Percentiles rank a stretch among this genome's conserved stretches.
Conservation (phyloP, 129 eudicot species). For the Oenanthe sinensis region DNA sequence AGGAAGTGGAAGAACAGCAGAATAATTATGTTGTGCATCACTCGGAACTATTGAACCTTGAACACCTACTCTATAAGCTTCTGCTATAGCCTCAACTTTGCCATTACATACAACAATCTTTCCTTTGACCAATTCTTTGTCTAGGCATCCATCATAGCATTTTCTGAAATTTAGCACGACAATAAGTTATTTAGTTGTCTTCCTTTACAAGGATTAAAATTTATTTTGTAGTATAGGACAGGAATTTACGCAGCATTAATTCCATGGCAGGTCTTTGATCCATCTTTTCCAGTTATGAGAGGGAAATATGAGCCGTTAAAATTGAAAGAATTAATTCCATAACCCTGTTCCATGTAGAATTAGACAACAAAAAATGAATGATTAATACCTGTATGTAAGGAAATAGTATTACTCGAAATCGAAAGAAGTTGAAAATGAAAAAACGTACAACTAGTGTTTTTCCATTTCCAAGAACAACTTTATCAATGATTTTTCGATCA, state of each 20-base stretch:
- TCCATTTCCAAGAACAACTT: slow-evolving; percentile 20
- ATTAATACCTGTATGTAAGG: not conserved
- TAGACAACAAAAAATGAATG: not conserved
- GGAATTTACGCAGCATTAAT: not conserved
- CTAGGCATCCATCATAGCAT: not conserved
- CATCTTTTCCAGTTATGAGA: slow-evolving; percentile 31
- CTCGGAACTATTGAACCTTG: not conserved
- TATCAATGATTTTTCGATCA: slow-evolving; percentile 15
- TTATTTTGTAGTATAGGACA: not conserved
- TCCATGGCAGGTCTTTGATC: slow-evolving; percentile 16
- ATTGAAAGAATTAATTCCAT: slow-evolving; percentile 24
- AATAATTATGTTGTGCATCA: not conserved
- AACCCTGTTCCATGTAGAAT: not conserved
- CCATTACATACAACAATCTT: not conserved
- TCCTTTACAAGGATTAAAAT: not conserved
- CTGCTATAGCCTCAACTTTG: not conserved
- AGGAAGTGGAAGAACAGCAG: not conserved
- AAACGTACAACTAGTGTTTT: not conserved
- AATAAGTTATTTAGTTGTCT: not conserved
- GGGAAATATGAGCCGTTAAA: slow-evolving; percentile 25
- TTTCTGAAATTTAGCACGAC: not conserved
- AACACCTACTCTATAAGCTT: not conserved
- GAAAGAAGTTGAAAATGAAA: not conserved
- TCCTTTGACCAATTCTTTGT: not conserved
- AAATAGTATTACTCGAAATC: not conserved